Conservation (phyloP, 176 grass and related monocot genomes). For the Juncus effusus region DNA sequence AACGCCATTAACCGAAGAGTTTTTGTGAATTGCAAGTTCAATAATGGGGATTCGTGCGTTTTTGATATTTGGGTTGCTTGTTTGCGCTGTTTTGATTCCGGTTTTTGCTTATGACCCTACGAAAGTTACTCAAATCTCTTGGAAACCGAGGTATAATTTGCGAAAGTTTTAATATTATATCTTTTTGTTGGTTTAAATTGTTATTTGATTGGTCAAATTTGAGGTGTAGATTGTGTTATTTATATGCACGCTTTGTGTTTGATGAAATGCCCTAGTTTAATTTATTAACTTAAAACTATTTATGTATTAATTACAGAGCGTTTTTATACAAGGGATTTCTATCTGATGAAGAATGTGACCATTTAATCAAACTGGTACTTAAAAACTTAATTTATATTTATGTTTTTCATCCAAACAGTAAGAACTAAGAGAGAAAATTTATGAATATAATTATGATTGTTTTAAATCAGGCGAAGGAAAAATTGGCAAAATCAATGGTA, state of each 20-base stretch:
- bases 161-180: too few species aligned
- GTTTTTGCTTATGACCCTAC: constrained; percentile 24
- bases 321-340: constrained; percentile 35
- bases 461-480: constrained; percentile 28
- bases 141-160: constrained; percentile 20
- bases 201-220: too few species aligned
- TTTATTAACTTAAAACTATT: background rate
- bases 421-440: background rate
- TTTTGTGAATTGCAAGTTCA: background rate
- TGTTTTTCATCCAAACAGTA: background rate
- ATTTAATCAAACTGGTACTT: constrained; percentile 23
- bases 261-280: background rate
- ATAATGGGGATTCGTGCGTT: constrained; percentile 2
- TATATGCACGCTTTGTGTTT: too few species aligned
- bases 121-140: constrained; percentile 25
- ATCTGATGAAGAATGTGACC: constrained; percentile 25
- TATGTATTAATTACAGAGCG: constrained; percentile 15
- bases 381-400: background rate
- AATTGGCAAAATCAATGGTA: constrained; percentile 30
- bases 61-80: background rate
- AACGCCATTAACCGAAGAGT: background rate
- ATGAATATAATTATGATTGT: constrained; percentile 6
- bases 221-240: too few species aligned
- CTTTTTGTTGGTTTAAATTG: too few species aligned
- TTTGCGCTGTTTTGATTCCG: constrained; percentile 12